Conservation (phyloP, 208 protist species). For the Acanthamoeba triangularis region DNA sequence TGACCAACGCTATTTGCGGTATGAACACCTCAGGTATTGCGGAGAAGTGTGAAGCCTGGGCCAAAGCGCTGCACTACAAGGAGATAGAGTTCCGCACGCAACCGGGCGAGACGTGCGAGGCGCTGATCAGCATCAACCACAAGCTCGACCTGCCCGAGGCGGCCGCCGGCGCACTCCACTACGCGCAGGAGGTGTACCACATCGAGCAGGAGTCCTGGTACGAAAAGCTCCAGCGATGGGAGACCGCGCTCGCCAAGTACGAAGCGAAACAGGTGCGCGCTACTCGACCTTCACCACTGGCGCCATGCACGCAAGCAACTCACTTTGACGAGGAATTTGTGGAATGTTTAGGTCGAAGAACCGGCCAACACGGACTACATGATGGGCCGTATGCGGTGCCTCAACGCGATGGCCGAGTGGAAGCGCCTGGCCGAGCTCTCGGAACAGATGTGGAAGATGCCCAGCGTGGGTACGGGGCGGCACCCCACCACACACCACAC, state of each 20-base stretch:
- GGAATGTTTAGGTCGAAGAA: conserved; percentile 89
- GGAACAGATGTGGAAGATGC: conserved; percentile 87
- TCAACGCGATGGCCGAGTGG: conserved; percentile 98
- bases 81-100: conserved; percentile 90
- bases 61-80: conserved; percentile 92
- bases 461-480: not conserved
- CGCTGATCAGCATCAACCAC: conserved; percentile 98
- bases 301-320: no score
- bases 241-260: conserved; percentile 81
- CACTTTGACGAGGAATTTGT: not conserved
- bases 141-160: conserved; percentile 97
- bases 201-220: conserved; percentile 93
- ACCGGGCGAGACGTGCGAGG: conserved; percentile 81
- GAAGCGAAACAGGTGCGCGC: conserved; percentile 60
- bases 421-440: conserved; percentile 93
- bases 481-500: no score
- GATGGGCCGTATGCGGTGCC: conserved; percentile 98
- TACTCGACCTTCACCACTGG: not conserved
- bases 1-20: not conserved
- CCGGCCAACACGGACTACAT: conserved; percentile 94
- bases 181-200: conserved; percentile 91
- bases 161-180: conserved; percentile 97
- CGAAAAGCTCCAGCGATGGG: conserved; percentile 99
- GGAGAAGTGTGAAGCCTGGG: conserved; percentile 89
- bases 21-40: conserved; percentile 73